Evolutionary conservation across 495 filamentous ascomycete species (phyloP).

Genomic region (Aspergillus sparsus): DNA sequence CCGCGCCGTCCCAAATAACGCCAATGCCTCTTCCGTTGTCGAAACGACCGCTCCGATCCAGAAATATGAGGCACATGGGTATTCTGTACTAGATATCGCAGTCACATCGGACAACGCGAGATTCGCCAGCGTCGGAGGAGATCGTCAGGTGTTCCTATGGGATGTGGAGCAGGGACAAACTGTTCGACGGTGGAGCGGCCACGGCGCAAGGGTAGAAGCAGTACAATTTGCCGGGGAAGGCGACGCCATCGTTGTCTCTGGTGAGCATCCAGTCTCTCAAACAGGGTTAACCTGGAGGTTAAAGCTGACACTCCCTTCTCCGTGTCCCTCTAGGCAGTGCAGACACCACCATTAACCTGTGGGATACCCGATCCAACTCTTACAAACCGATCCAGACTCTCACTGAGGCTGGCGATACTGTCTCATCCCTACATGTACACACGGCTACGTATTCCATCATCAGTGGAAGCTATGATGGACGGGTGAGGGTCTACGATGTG

Average conservation of each 20-base stretch:
- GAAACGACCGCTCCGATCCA: conserved; percentile 66
- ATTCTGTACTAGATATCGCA: conserved; percentile 80
- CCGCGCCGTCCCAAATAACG: conserved; percentile 55
- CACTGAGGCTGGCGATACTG: conserved; percentile 73
- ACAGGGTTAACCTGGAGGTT: background rate
- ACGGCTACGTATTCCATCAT: conserved; percentile 46
- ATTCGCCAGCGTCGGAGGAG: conserved; percentile 82
- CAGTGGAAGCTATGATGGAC: conserved; percentile 82
- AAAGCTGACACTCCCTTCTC: background rate
- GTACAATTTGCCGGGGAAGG: conserved; percentile 77
- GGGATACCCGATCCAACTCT: conserved; percentile 69
- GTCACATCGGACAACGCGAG: conserved; percentile 75
- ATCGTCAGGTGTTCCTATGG: conserved; percentile 89
- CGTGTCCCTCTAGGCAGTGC: conserved; percentile 57
- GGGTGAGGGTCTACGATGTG: conserved; percentile 83
- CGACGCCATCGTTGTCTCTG: conserved; percentile 65
- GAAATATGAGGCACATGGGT: conserved; percentile 84
- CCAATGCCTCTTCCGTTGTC: conserved; percentile 34
- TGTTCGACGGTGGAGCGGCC: conserved; percentile 70
- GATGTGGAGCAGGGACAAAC: conserved; percentile 81
- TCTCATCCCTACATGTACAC: conserved; percentile 59
- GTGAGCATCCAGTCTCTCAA: conserved; percentile 31
- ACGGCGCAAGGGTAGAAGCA: conserved; percentile 70
- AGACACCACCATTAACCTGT: conserved; percentile 81
- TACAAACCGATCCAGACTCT: conserved; percentile 77